A percentile compares a stretch with the other conserved stretches of the same genome.
phyloP scores from a whole-genome alignment of 2,329 filamentous ascomycete species.

The Xylaria sp. region DNA sequence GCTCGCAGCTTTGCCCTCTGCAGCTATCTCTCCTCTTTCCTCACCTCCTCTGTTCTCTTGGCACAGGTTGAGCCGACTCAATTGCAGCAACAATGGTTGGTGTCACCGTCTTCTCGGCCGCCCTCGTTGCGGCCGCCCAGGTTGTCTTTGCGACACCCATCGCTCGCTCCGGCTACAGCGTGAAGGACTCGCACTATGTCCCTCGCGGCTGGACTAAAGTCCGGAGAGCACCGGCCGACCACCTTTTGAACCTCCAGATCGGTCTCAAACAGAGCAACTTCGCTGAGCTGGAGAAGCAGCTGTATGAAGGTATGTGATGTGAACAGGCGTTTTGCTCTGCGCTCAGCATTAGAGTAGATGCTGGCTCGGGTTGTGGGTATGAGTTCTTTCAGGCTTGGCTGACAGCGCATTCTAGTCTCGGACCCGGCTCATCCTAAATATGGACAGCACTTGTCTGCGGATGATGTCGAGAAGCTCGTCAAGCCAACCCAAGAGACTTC shows the following conservation, averaged over 20 bases:
- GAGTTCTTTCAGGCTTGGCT: neutral
- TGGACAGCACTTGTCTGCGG: constrained; percentile 62
- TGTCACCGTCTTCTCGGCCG: constrained; percentile 43
- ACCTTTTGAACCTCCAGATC: constrained; percentile 66
- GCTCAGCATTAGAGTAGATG: neutral
- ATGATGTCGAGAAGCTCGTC: constrained; percentile 65
- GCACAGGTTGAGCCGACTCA: constrained; percentile 26
- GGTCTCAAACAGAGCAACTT: constrained; percentile 68
- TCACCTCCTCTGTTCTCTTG: constrained; percentile 23
- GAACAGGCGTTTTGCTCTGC: neutral
- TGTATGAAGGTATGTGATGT: constrained; percentile 51
- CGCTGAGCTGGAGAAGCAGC: constrained; percentile 64
- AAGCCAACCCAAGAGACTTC: constrained; percentile 63
- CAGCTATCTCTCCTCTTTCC: neutral
- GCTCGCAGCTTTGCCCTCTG: constrained; percentile 20
- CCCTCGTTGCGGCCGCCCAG: constrained; percentile 43
- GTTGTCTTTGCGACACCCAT: constrained; percentile 44
- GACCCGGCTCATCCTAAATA: constrained; percentile 65
- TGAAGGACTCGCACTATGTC: constrained; percentile 67
- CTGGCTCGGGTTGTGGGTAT: neutral
- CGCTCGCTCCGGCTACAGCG: constrained; percentile 46
- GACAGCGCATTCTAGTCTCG: constrained; percentile 54
- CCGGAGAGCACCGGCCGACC: constrained; percentile 58
- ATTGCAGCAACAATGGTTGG: constrained; percentile 43
- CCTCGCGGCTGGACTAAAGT: constrained; percentile 62